These are phyloP conservation scores for Suillus subluteus DNA, from an alignment of 768 basidiomycete genomes.

Conservation along the genomic window DNA sequence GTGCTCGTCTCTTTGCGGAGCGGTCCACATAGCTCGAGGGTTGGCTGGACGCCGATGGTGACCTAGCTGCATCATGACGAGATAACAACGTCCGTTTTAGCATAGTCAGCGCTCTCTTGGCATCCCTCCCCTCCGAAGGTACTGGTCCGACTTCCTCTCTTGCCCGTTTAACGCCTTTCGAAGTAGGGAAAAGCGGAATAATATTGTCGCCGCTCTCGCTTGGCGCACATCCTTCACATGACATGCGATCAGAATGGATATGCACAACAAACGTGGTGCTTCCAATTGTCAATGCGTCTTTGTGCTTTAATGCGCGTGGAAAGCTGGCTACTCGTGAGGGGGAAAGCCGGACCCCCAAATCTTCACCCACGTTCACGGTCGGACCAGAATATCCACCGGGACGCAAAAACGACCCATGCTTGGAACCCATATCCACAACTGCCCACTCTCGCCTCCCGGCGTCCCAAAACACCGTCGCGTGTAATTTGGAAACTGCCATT, in stretches of 20 bases:
- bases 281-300: constrained; percentile 69
- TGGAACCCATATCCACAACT: constrained; percentile 84
- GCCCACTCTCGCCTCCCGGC: constrained; percentile 61
- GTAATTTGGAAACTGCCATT: constrained; percentile 82
- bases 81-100: constrained; percentile 68
- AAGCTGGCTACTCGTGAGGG: constrained; percentile 68
- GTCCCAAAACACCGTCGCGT: constrained; percentile 79
- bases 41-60: constrained; percentile 18
- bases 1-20: constrained; percentile 68
- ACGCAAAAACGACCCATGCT: constrained; percentile 78
- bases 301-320: constrained; percentile 63
- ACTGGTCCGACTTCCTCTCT: constrained; percentile 16
- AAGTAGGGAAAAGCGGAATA: constrained; percentile 54
- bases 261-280: constrained; percentile 73
- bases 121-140: constrained; percentile 42
- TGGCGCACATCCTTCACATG: constrained; percentile 65
- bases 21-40: constrained; percentile 59
- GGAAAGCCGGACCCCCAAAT: constrained; percentile 56
- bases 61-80: constrained; percentile 38
- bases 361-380: constrained; percentile 22
- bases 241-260: constrained; percentile 62
- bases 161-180: constrained; percentile 27
- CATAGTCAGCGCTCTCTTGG: constrained; percentile 66
- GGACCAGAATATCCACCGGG: constrained; percentile 24
- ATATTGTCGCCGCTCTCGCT: constrained; percentile 45